Evolutionary conservation across 768 basidiomycete species (phyloP), one percentile per base, ranked within the genome.

Genomic region (Russula ochroleuca): DNA sequence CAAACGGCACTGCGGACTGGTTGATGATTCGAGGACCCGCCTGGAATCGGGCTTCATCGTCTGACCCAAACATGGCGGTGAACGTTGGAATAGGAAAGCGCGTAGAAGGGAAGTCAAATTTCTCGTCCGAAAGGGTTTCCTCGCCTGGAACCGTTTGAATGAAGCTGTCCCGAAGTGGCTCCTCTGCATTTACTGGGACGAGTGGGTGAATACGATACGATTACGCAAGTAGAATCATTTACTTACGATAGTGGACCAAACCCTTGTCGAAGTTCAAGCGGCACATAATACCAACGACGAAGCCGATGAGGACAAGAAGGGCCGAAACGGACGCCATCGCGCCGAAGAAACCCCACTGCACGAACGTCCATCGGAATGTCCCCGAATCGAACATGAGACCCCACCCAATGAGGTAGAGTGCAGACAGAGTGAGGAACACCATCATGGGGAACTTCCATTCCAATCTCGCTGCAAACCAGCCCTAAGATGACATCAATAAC

Each of bases 221-320:
- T 7, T 45, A 51, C 6, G 23, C 41, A 41, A 60, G 38, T 5
- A 57, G 23, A 21, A 35, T 55, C 52, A 64, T 28, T 23, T 35
- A 75, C 88, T 75, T 66, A 91, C 89, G 75, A 72, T 86, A 85
- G 23, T 80, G 80, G 61, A 79, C 74, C 62, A 92, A 76, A 25
- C 90, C 90, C 72, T 87, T 89, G 62, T 86, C 87, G 69, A 92
- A 92, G 76, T 92, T 91, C 69, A 83, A 71, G 40, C 85, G 80
- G 71, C 89, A 91, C 65, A 85, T 67, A 40, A 90, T 68, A 3
- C 87, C 90, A 52, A 92, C 71, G 59, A 85, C 67, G 68, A 89
- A 78, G 0, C 84, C 79, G 28, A 78, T 54, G 17, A 85, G 62
- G 1, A 83, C 81, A 51, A 92, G 77, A 57, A 80, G 69, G 14